Percentiles rank a stretch among this genome's conserved stretches.
Evolutionary conservation across 306 rosid genomes (phyloP).

Genomic region (Spatholobus suberectus): DNA sequence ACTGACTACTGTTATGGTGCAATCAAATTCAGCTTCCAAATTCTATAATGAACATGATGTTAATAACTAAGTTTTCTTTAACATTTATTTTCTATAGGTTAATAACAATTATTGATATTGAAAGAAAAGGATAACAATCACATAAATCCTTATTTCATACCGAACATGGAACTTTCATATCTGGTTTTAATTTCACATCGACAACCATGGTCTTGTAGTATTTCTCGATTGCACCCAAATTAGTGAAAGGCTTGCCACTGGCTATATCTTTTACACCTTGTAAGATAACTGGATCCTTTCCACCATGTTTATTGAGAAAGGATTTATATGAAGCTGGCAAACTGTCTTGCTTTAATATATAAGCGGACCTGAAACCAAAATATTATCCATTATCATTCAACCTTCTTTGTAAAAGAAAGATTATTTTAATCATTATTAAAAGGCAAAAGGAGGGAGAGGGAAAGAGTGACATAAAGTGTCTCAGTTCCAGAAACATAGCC

Average conservation of each 20-base stretch:
- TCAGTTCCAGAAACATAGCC: background rate
- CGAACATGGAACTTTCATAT: slow-evolving; percentile 91
- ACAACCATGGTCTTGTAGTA: slow-evolving; percentile 66
- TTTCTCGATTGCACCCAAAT: slow-evolving; percentile 69
- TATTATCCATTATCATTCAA: background rate
- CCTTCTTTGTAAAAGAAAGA: background rate
- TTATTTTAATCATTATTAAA: background rate
- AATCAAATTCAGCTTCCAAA: slow-evolving; percentile 33
- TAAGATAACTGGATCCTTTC: slow-evolving; percentile 77
- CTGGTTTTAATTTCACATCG: slow-evolving; percentile 69
- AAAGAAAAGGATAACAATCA: slow-evolving; percentile 28
- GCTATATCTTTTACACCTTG: slow-evolving; percentile 82
- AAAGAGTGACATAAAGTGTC: background rate
- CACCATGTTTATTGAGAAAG: slow-evolving; percentile 94
- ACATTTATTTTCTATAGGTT: slow-evolving; percentile 26
- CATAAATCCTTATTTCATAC: slow-evolving; percentile 51
- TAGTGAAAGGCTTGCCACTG: slow-evolving; percentile 70
- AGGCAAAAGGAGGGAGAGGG: background rate
- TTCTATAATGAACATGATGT: slow-evolving; percentile 13
- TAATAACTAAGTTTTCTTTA: slow-evolving; percentile 27
- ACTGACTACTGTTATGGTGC: background rate
- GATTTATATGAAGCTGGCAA: slow-evolving; percentile 92
- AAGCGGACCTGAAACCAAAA: slow-evolving; percentile 79
- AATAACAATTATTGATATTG: background rate
- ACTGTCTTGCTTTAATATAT: slow-evolving; percentile 94